Percentiles rank a stretch among this genome's conserved stretches.
These are phyloP conservation scores for Rubus parviflorus DNA, from an alignment of 306 rosid species.

Conservation along the genomic window DNA sequence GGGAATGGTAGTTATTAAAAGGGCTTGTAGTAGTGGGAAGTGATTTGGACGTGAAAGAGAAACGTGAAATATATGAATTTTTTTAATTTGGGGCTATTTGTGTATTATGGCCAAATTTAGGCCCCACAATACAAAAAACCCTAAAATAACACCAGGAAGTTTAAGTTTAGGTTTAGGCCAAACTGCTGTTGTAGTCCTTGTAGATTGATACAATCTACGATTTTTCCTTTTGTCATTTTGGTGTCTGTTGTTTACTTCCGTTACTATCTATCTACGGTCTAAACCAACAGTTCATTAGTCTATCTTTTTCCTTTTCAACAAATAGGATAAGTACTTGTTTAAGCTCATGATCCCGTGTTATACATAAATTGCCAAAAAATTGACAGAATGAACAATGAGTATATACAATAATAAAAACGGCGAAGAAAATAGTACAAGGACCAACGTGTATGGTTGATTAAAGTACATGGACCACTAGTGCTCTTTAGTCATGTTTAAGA, in stretches of 20 bases:
- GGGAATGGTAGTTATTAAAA: conserved; percentile 31
- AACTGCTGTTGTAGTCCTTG: neutral
- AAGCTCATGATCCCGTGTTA: no score
- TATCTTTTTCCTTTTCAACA: no score
- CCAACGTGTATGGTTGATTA: no score
- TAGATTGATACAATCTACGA: neutral
- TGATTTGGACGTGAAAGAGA: conserved; percentile 42
- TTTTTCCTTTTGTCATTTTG: neutral
- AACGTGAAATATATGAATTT: conserved; percentile 57
- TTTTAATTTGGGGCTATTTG: conserved; percentile 7
- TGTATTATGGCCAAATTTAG: neutral
- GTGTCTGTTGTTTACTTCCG: neutral
- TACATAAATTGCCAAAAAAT: no score
- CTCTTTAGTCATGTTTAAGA: no score
- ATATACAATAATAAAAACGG: no score
- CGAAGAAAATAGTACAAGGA: no score
- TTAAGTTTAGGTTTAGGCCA: neutral
- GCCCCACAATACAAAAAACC: neutral
- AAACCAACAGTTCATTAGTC: neutral
- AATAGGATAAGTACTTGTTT: no score
- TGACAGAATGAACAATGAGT: no score
- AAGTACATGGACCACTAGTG: no score
- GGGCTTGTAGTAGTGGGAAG: conserved; percentile 8
- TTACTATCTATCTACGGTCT: neutral
- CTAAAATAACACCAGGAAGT: neutral